Percentiles rank a stretch among this genome's conserved stretches.
These are phyloP conservation scores for Penicillium steckii DNA, from an alignment of 495 filamentous ascomycete species.

Conservation along the genomic window DNA sequence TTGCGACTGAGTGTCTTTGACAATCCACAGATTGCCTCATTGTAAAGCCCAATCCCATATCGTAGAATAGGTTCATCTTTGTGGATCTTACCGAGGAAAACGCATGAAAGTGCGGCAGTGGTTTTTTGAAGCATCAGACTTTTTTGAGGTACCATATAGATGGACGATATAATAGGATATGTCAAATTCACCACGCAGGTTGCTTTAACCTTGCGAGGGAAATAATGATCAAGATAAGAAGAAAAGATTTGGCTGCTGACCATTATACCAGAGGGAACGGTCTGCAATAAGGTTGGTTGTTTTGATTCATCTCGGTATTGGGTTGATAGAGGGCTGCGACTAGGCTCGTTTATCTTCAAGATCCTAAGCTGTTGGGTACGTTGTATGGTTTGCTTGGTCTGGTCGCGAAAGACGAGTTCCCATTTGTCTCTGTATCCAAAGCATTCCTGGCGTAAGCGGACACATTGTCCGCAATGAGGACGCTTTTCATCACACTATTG, in stretches of 20 bases:
- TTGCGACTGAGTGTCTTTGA: conserved; percentile 1
- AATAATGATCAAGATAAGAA: neutral
- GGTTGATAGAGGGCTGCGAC: neutral
- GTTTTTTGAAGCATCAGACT: conserved; percentile 5
- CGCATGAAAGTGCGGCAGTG: conserved; percentile 3
- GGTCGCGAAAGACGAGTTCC: conserved; percentile 48
- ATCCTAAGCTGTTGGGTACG: neutral
- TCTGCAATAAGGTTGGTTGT: neutral
- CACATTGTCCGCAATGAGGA: conserved; percentile 31
- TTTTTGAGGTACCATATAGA: conserved; percentile 3
- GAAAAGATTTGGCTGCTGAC: conserved; percentile 1
- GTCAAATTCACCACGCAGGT: neutral
- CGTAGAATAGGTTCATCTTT: neutral
- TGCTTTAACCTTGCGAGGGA: neutral
- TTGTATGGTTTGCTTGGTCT: conserved; percentile 19
- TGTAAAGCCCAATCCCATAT: conserved; percentile 5
- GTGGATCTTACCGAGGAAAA: conserved; percentile 7
- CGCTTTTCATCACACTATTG: conserved; percentile 27
- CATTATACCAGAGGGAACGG: conserved; percentile 1
- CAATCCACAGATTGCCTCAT: conserved; percentile 1
- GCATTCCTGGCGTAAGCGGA: conserved; percentile 24
- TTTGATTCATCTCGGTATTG: neutral
- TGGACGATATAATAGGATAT: conserved; percentile 3
- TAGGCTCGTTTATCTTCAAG: neutral
- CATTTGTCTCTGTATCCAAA: conserved; percentile 33